Base-by-base conservation (phyloP, 2,329 filamentous ascomycete species). In the Apiospora pterosperma region DNA sequence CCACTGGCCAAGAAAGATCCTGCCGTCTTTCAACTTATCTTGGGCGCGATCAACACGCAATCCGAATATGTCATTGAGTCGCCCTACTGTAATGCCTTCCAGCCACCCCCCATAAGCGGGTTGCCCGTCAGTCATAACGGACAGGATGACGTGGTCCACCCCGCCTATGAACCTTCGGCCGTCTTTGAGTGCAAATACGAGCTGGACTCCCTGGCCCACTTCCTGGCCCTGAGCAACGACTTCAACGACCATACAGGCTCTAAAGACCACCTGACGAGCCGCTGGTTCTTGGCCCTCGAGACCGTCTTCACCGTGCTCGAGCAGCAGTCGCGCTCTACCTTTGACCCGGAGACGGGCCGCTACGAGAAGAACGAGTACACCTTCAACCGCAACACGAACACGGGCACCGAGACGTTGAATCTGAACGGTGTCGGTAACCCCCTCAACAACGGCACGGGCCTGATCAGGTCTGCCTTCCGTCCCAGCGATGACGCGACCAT, bases 181-280 rank as follows among this genome's bases (percentile, higher is more conserved):
- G 96, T 99, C 4, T 99, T 97, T 69, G 96, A 99, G 78, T 99
- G 96, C 86, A 99, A 99, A 79, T 99, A 98, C 78, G 96, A 99
- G 80, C 88, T 99, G 25, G 96, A 99, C 79, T 97, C 94, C 10
- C 84, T 99, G 0, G 96, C 94, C 0, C 90, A 96, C 74, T 99
- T 99, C 76, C 84, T 99, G 6, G 88, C 91, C 0, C 80, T 99
- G 2, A 87, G 85, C 21, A 97, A 97, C 72, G 89, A 97, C 70
- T 98, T 97, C 78, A 85, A 96, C 78, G 87, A 91, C 42, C 85
- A 92, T 73, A 96, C 93, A 0, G 85, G 85, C 2, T 95, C 92
- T 0, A 90, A 85, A 0, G 90, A 90, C 1, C 97, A 97, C 74
- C 75, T 98, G 41, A 94, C 87, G 3, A 76, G 84, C 6, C 86